Percentiles rank a stretch among this genome's conserved stretches.
Evolutionary conservation across 257 asterid genomes (phyloP).

Genomic region (Solanum verrucosum): DNA sequence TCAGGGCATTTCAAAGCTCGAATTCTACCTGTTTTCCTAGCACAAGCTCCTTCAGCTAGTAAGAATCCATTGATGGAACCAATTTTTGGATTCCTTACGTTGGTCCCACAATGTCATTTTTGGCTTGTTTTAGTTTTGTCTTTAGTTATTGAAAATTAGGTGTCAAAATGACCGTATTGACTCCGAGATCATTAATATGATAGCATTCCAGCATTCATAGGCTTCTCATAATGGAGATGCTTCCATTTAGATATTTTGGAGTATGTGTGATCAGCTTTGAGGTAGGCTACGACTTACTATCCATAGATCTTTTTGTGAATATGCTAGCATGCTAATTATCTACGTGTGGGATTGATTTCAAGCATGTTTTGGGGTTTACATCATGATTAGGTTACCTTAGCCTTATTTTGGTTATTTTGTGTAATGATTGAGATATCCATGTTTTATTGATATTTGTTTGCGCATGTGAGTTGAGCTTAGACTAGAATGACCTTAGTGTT

Average conservation of each 20-base stretch:
- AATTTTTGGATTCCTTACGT: neutral
- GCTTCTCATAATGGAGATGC: neutral
- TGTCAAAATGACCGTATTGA: too few species aligned
- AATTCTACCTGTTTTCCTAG: neutral
- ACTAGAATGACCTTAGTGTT: neutral
- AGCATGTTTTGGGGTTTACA: neutral
- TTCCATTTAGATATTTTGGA: neutral
- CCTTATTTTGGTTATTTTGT: neutral
- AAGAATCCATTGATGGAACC: neutral
- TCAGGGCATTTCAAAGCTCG: neutral
- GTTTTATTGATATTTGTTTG: neutral
- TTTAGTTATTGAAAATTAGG: too few species aligned
- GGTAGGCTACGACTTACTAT: neutral
- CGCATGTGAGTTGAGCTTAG: neutral
- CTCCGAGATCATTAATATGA: neutral
- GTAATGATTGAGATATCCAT: neutral
- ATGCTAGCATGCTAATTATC: neutral
- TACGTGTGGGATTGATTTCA: neutral
- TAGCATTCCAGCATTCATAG: neutral
- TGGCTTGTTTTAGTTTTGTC: neutral
- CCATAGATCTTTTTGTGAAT: neutral
- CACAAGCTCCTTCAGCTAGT: neutral
- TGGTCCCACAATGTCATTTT: neutral
- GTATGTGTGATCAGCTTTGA: neutral
- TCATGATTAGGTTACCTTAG: too few species aligned